Evolutionary conservation across 140 eudicot genomes (phyloP).

Genomic region (Ambrosia hybrid): DNA sequence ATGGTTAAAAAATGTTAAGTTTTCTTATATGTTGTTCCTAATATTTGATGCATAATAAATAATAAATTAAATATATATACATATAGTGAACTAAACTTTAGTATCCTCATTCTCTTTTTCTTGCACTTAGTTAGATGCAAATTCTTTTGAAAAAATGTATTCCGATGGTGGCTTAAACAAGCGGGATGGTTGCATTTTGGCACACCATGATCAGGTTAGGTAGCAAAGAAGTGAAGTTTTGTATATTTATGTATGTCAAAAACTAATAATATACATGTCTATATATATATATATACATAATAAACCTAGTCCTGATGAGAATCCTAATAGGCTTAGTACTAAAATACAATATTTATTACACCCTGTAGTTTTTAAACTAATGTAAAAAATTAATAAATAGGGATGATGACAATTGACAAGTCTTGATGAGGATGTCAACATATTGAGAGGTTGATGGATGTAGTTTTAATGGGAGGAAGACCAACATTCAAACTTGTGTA

Average conservation of each 20-base stretch:
- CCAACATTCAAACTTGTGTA: too few relatives aligned
- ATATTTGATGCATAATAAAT: not conserved
- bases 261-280: not conserved
- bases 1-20: too few relatives aligned
- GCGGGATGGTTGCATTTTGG: too few relatives aligned
- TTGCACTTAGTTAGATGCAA: not conserved
- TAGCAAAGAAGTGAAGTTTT: not conserved
- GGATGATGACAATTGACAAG: too few relatives aligned
- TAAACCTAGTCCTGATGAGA: not conserved
- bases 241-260: not conserved
- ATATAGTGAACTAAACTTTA: not conserved
- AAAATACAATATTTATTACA: not conserved
- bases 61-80: too few relatives aligned
- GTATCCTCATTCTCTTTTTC: not conserved
- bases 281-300: too few relatives aligned
- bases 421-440: too few relatives aligned
- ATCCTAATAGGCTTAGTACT: not conserved
- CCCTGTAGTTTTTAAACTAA: not conserved
- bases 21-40: too few relatives aligned
- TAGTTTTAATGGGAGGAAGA: too few relatives aligned
- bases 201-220: not conserved
- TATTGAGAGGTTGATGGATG: too few relatives aligned
- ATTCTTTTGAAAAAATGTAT: not conserved
- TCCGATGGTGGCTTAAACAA: not conserved
- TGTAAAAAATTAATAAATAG: too few relatives aligned